phyloP scores from a whole-genome alignment of 176 grass and related monocot species.

The Aegilops longissima region DNA sequence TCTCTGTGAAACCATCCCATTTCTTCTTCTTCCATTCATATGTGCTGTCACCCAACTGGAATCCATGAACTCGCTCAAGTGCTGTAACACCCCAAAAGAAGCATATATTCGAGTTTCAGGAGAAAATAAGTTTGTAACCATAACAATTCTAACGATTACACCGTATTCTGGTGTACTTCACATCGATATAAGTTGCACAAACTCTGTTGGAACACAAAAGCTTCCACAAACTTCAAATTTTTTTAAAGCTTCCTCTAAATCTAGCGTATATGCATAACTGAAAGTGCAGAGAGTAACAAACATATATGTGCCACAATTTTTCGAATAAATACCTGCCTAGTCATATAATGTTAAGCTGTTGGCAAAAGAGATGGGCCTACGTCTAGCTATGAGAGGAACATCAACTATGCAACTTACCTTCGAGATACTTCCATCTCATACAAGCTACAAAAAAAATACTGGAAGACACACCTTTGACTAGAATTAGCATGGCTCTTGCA shows the following conservation, averaged over 20 bases:
- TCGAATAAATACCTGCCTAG: neutral
- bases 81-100: conserved; percentile 41
- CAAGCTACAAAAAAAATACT: neutral
- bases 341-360: neutral
- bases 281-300: conserved; percentile 2
- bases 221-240: neutral
- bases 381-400: neutral
- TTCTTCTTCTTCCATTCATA: conserved; percentile 87
- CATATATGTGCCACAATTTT: neutral
- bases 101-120: conserved; percentile 23
- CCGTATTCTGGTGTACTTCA: neutral
- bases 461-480: neutral
- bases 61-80: conserved; percentile 84
- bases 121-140: neutral
- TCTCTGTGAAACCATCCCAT: conserved; percentile 77
- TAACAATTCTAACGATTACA: neutral
- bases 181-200: neutral
- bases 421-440: neutral
- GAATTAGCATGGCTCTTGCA: neutral
- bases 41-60: conserved; percentile 88
- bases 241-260: neutral
- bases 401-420: neutral
- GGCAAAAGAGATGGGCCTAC: neutral
- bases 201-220: neutral
- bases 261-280: neutral